Evolutionary conservation across 169 alveolate species (phyloP), one percentile per base, ranked within the genome.

Genomic region (Cryptosporidium tyzzeri): DNA sequence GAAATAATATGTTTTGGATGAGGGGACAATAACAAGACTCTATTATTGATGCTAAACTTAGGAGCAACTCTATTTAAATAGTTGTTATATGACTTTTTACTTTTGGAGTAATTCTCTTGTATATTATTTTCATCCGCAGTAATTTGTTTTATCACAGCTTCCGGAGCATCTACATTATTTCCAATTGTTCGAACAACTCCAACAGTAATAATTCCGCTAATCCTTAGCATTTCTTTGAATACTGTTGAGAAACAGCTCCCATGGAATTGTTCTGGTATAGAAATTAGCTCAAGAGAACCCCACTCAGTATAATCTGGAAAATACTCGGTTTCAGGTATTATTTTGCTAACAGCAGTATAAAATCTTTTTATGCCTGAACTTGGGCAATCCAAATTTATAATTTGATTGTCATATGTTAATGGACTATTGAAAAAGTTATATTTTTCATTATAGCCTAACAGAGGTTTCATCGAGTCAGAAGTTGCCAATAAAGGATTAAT

Each of bases 231-330:
- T 80, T 59, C 73, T 62, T 55, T 62, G 55, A 80, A 80, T 12
- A 80, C 69, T 18, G 68, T 62, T 29, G 65, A 62, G 26, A 80
- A 80, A 37, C 39, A n/a, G 16, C 68, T 61, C 35, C 89, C 89
- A 14, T 80, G 75, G 29, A 59, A 59, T 31, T 48, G 53, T 62
- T 59, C 80, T 39, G 89, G 89, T 16, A 80, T 21, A 31, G 80
- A 44, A 67, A 80, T 80, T 7, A 80, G 75, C 55, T 80, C 89
- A 21, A 80, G 50, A 44, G 89, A 50, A 1, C 89, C 89, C 89
- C 89, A 80, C 35, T 80, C 89, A n/a, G 75, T 80, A 67, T 80
- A 80, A 16, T 73, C 86, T 31, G 86, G 86, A n/a, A 73, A 21
- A 18, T 18, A 7, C 8, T 73, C 86, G 1, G 23, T 9, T 44